Conservation (phyloP, 2,329 filamentous ascomycete species). For the Phaeoacremonium minimum region DNA sequence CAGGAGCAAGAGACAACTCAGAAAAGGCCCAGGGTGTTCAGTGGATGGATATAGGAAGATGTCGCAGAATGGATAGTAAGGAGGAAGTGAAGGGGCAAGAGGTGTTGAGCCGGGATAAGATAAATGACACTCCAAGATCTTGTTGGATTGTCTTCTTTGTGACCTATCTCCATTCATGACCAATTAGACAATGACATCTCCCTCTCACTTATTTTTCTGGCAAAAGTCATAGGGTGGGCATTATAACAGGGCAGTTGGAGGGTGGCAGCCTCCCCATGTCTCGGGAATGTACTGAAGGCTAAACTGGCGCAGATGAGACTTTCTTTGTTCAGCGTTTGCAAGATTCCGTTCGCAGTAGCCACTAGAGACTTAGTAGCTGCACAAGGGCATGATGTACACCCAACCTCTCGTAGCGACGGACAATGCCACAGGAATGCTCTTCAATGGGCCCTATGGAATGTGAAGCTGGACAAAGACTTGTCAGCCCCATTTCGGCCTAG, state of each 20-base stretch:
- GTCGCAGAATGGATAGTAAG: slow-evolving; percentile 1
- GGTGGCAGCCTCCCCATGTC: slow-evolving; percentile 18
- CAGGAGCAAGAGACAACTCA: slow-evolving; percentile 6
- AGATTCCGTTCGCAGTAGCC: slow-evolving; percentile 19
- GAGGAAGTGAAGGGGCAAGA: slow-evolving; percentile 6
- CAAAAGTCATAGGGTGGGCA: slow-evolving; percentile 8
- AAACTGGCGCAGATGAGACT: slow-evolving; percentile 14
- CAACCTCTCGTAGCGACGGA: slow-evolving; percentile 12
- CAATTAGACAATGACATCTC: slow-evolving; percentile 15
- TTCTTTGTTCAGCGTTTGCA: slow-evolving; percentile 25
- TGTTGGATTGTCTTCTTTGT: slow-evolving; percentile 25
- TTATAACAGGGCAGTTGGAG: slow-evolving; percentile 11
- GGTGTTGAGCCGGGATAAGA: slow-evolving; percentile 8
- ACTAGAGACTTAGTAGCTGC: slow-evolving; percentile 3
- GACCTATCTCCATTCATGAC: slow-evolving; percentile 12
- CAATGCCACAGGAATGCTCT: slow-evolving; percentile 19
- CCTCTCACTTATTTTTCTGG: slow-evolving; percentile 16
- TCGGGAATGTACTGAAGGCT: slow-evolving; percentile 33
- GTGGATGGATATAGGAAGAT: slow-evolving; percentile 1
- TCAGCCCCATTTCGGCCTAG: slow-evolving; percentile 20
- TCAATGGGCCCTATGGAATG: slow-evolving; percentile 14
- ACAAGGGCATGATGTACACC: slow-evolving; percentile 4
- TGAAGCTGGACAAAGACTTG: slow-evolving; percentile 28
- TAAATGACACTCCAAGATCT: slow-evolving; percentile 13
- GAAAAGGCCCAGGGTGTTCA: background rate